Evolutionary conservation across 768 basidiomycete genomes (phyloP).

Genomic region (Termitomyces sp.): DNA sequence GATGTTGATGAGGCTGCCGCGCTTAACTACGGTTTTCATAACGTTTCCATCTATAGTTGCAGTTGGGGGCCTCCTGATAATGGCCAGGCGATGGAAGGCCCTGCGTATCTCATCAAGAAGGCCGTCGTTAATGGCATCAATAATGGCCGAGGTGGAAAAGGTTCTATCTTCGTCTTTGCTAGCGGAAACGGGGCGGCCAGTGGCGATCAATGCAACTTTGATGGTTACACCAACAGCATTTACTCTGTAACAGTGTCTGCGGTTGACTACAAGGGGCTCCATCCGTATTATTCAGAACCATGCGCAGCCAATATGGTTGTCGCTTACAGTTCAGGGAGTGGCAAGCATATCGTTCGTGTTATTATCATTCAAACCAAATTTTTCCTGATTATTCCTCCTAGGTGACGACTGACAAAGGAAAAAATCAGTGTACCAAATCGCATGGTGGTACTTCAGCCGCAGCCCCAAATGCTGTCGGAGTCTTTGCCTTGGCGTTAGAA

Average conservation of each 20-base stretch:
- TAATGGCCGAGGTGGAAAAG: slow-evolving; percentile 85
- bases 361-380: slow-evolving; percentile 8
- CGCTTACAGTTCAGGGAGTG: slow-evolving; percentile 92
- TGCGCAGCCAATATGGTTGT: slow-evolving; percentile 97
- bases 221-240: slow-evolving; percentile 98
- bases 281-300: slow-evolving; percentile 96
- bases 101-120: slow-evolving; percentile 86
- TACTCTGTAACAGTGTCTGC: slow-evolving; percentile 97
- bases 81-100: slow-evolving; percentile 92
- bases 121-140: slow-evolving; percentile 92
- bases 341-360: slow-evolving; percentile 82
- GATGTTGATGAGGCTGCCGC: slow-evolving; percentile 95
- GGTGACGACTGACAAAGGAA: slow-evolving; percentile 94
- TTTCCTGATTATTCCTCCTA: slow-evolving; percentile 27
- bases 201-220: slow-evolving; percentile 98
- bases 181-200: slow-evolving; percentile 91
- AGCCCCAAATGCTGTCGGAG: slow-evolving; percentile 93
- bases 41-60: slow-evolving; percentile 92
- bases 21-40: slow-evolving; percentile 91
- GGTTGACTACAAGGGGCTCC: slow-evolving; percentile 87
- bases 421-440: slow-evolving; percentile 70
- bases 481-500: slow-evolving; percentile 87
- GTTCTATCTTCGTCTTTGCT: slow-evolving; percentile 94
- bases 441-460: slow-evolving; percentile 99
- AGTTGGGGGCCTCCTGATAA: slow-evolving; percentile 99